Conservation (phyloP, 1,284 basidiomycete genomes). For the Ceratobasidium sp. region DNA sequence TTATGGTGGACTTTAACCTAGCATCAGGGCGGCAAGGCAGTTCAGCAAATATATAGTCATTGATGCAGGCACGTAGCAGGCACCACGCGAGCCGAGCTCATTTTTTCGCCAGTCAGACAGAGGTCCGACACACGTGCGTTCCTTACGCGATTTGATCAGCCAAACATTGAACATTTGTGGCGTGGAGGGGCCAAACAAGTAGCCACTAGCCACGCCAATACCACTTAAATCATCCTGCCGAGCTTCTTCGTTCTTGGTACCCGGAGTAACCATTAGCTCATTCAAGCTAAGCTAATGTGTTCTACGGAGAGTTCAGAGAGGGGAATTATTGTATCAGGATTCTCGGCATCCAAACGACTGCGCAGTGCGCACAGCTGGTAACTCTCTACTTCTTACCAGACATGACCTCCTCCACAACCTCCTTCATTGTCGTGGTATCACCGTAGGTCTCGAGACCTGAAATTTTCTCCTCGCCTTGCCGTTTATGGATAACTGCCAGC, state of each 20-base stretch:
- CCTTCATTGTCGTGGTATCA: slow-evolving; percentile 16
- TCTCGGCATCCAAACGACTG: neutral
- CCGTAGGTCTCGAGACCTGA: slow-evolving; percentile 15
- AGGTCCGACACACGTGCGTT: slow-evolving; percentile 33
- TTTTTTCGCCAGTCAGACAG: slow-evolving; percentile 1
- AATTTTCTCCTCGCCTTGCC: neutral
- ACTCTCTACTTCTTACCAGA: neutral
- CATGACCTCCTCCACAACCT: slow-evolving; percentile 22
- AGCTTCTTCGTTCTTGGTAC: neutral
- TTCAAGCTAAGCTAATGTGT: too few species aligned
- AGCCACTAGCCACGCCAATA: neutral
- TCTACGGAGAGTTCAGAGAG: neutral
- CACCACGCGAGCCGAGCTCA: slow-evolving; percentile 14
- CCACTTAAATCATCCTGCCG: neutral
- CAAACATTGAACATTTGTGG: neutral
- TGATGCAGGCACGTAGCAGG: neutral
- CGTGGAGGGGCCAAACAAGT: neutral
- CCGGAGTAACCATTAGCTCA: too few species aligned
- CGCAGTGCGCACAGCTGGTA: neutral
- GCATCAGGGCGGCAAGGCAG: neutral
- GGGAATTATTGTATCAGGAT: neutral
- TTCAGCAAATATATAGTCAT: neutral
- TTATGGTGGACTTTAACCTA: neutral
- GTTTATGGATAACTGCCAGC: slow-evolving; percentile 27
- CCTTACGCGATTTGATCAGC: neutral